Percentiles rank a stretch among this genome's conserved stretches.
Conservation (phyloP, 169 alveolate species). For the Plasmodium ovale region DNA sequence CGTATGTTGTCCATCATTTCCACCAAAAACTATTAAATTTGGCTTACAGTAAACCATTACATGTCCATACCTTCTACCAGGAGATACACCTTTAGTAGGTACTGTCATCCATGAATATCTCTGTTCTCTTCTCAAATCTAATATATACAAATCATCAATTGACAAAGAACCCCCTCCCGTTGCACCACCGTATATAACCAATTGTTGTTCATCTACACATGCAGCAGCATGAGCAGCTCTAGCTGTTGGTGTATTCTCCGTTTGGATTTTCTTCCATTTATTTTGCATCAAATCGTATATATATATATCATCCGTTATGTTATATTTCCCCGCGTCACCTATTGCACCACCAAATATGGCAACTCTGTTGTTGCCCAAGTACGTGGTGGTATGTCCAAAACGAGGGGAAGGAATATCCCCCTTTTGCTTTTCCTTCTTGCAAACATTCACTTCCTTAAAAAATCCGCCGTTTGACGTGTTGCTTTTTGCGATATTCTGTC, state of each 20-base stretch:
- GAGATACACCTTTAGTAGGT: slow-evolving; percentile 97
- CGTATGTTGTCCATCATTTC: slow-evolving; percentile 97
- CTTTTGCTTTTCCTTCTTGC: slow-evolving; percentile 84
- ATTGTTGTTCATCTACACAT: slow-evolving; percentile 95
- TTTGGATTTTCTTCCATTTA: slow-evolving; percentile 91
- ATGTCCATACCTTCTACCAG: slow-evolving; percentile 99
- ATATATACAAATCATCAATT: slow-evolving; percentile 95
- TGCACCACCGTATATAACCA: slow-evolving; percentile 99
- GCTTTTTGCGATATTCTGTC: too few species aligned
- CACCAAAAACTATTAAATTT: slow-evolving; percentile 97
- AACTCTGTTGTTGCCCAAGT: slow-evolving; percentile 92
- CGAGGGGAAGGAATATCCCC: slow-evolving; percentile 97
- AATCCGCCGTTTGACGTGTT: too few species aligned
- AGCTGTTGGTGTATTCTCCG: slow-evolving; percentile 95
- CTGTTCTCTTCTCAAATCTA: slow-evolving; percentile 96
- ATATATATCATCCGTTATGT: slow-evolving; percentile 97
- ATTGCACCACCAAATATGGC: slow-evolving; percentile 96
- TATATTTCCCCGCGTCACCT: slow-evolving; percentile 97
- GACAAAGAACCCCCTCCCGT: slow-evolving; percentile 99
- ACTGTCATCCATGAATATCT: slow-evolving; percentile 97
- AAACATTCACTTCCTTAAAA: slow-evolving; percentile 63
- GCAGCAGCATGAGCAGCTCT: slow-evolving; percentile 99
- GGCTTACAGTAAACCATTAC: slow-evolving; percentile 97
- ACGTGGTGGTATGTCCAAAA: slow-evolving; percentile 98
- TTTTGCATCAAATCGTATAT: slow-evolving; percentile 90